These are phyloP conservation scores for Lachnellula subtilissima DNA, from an alignment of 2,329 filamentous ascomycete genomes.

Conservation along the genomic window DNA sequence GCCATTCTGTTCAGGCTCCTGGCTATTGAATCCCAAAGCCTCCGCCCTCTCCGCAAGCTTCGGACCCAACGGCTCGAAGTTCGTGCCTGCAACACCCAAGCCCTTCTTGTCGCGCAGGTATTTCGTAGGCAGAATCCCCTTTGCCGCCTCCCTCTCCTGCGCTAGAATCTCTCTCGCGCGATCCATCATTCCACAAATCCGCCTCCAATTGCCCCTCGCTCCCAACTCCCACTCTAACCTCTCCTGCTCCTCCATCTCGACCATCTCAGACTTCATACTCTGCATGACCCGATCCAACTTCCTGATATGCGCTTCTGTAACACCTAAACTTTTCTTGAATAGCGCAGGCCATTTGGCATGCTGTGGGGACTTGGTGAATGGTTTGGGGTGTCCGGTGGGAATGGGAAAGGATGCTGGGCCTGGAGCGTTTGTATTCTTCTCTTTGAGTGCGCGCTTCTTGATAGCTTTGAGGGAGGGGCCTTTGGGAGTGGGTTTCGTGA, in stretches of 20 bases:
- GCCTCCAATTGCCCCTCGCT: slow-evolving; percentile 23
- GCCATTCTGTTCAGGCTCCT: background rate
- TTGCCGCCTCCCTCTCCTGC: slow-evolving; percentile 15
- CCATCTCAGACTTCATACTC: slow-evolving; percentile 17
- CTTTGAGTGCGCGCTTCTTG: background rate
- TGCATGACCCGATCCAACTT: slow-evolving; percentile 19
- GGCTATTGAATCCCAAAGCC: background rate
- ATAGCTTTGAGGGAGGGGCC: too few species aligned
- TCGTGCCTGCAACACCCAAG: slow-evolving; percentile 18
- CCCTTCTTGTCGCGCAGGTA: slow-evolving; percentile 19
- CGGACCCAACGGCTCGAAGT: slow-evolving; percentile 14
- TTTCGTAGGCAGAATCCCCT: slow-evolving; percentile 14
- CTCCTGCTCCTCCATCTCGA: slow-evolving; percentile 17
- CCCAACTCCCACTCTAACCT: slow-evolving; percentile 21
- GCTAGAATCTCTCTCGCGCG: slow-evolving; percentile 16
- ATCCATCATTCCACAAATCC: slow-evolving; percentile 25
- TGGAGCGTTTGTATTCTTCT: background rate
- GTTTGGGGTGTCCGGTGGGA: slow-evolving; percentile 9
- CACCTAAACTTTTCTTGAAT: slow-evolving; percentile 25
- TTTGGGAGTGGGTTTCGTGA: background rate
- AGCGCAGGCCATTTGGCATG: slow-evolving; percentile 35
- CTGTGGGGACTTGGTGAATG: slow-evolving; percentile 15
- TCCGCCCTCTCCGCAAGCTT: slow-evolving; percentile 16
- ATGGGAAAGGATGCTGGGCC: background rate
- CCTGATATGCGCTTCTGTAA: slow-evolving; percentile 25